These are phyloP conservation scores for Neurospora crassa DNA, from an alignment of 2,329 filamentous ascomycete genomes.

Conservation along the genomic window DNA sequence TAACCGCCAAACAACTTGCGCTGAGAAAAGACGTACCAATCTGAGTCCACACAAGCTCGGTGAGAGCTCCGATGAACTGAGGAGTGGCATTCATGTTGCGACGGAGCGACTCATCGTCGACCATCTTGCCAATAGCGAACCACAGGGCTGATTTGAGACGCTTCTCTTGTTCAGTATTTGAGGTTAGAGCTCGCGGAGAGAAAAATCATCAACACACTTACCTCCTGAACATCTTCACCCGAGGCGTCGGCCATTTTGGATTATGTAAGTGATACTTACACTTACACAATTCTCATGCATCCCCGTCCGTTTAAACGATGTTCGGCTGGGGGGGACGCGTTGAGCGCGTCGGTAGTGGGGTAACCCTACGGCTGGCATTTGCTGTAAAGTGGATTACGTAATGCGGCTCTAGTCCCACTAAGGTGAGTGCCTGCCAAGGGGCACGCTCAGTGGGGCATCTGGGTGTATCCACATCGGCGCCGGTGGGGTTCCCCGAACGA, in stretches of 20 bases:
- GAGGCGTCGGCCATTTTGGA: slow-evolving; percentile 16
- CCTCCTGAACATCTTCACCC: slow-evolving; percentile 21
- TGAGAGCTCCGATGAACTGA: slow-evolving; percentile 79
- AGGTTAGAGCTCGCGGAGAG: background rate
- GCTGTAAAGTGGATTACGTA: background rate
- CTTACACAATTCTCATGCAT: background rate
- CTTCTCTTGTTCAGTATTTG: slow-evolving; percentile 30
- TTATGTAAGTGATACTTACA: background rate
- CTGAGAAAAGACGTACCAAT: slow-evolving; percentile 50
- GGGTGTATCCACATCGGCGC: background rate
- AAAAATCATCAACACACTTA: slow-evolving; percentile 4
- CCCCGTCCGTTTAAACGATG: background rate
- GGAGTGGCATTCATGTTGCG: slow-evolving; percentile 78
- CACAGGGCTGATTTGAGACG: slow-evolving; percentile 77
- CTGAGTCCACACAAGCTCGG: slow-evolving; percentile 80
- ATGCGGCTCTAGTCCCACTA: background rate
- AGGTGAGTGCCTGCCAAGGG: background rate
- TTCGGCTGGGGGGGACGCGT: slow-evolving; percentile 3
- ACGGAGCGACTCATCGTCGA: slow-evolving; percentile 71
- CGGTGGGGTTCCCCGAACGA: slow-evolving; percentile 5
- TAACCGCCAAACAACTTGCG: background rate
- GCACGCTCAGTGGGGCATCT: background rate
- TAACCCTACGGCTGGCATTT: background rate
- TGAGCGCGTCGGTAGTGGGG: slow-evolving; percentile 3
- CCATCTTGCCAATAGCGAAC: slow-evolving; percentile 76